Evolutionary conservation across 2,329 filamentous ascomycete genomes (phyloP).

Genomic region (Saccharata proteae): DNA sequence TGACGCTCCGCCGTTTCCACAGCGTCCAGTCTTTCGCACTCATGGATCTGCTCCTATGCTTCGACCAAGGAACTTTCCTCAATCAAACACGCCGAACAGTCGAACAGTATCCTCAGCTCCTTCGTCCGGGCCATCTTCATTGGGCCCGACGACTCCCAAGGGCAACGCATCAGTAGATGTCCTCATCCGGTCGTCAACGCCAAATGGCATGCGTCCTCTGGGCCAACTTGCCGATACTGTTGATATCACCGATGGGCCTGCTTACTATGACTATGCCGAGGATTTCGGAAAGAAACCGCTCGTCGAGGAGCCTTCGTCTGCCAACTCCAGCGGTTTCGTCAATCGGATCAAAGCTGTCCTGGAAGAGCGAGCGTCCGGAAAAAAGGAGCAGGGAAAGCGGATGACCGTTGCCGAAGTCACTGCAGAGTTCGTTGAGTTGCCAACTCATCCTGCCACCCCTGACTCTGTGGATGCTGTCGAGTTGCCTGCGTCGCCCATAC

Average conservation of each 20-base stretch:
- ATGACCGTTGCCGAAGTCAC: constrained; percentile 8
- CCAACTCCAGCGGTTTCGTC: constrained; percentile 25
- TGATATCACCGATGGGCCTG: too few relatives aligned
- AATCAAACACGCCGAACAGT: constrained; percentile 7
- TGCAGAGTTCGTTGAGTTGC: constrained; percentile 14
- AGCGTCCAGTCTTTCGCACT: too few relatives aligned
- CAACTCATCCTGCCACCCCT: constrained; percentile 9
- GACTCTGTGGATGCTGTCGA: constrained; percentile 9
- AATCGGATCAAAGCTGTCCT: constrained; percentile 31
- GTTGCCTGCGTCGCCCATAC: constrained; percentile 15
- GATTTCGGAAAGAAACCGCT: constrained; percentile 20
- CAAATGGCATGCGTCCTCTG: too few relatives aligned
- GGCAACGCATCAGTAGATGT: constrained; percentile 25
- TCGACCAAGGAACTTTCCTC: neutral
- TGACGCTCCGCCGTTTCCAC: too few relatives aligned
- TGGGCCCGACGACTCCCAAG: constrained; percentile 31
- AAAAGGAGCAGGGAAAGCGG: too few relatives aligned
- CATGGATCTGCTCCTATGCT: too few relatives aligned
- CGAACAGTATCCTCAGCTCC: constrained; percentile 27
- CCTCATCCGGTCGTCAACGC: constrained; percentile 1
- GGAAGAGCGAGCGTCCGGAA: constrained; percentile 19
- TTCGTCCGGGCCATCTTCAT: constrained; percentile 31
- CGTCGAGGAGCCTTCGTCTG: neutral
- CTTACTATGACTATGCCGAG: constrained; percentile 28
- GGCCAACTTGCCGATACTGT: too few relatives aligned